Evolutionary conservation across 139 green algal genomes (phyloP).

Genomic region (Volvox africanus): DNA sequence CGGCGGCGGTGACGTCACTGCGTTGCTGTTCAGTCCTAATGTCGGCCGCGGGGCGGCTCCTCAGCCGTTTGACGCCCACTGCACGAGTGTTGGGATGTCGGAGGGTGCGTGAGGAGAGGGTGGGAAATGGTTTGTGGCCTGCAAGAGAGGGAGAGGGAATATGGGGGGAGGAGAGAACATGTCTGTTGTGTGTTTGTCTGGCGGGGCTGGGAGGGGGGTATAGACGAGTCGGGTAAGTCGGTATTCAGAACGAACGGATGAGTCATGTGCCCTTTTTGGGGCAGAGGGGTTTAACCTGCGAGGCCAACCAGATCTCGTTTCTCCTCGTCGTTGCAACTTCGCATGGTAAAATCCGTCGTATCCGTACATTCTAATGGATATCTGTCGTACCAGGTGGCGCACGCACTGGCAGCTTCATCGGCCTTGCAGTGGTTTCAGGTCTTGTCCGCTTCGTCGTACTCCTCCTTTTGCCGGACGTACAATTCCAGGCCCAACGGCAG

Average conservation of each 20-base stretch:
- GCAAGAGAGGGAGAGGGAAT: too few relatives aligned
- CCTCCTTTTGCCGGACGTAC: not conserved
- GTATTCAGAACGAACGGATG: too few relatives aligned
- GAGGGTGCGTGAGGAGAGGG: not conserved
- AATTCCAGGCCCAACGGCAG: not conserved
- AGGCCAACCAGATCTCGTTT: too few relatives aligned
- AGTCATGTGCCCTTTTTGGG: too few relatives aligned
- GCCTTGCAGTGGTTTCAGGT: not conserved
- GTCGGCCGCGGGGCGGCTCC: slow-evolving; percentile 25
- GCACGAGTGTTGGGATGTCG: slow-evolving; percentile 21
- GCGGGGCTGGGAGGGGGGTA: too few relatives aligned
- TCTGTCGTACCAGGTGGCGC: slow-evolving; percentile 5
- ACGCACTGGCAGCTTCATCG: not conserved
- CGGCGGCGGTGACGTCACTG: not conserved
- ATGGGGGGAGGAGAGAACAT: too few relatives aligned
- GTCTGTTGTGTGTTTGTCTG: too few relatives aligned
- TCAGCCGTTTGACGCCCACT: not conserved
- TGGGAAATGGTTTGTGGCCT: not conserved
- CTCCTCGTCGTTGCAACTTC: too few relatives aligned
- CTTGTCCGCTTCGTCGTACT: too few relatives aligned
- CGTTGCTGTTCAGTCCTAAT: not conserved
- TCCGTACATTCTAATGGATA: too few relatives aligned
- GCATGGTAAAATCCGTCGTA: too few relatives aligned
- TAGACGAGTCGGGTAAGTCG: too few relatives aligned
- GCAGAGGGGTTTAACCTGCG: not conserved